Evolutionary conservation across 148 eudicot species (phyloP), one percentile per base, ranked within the genome.

Genomic region (Bassia scoparia): DNA sequence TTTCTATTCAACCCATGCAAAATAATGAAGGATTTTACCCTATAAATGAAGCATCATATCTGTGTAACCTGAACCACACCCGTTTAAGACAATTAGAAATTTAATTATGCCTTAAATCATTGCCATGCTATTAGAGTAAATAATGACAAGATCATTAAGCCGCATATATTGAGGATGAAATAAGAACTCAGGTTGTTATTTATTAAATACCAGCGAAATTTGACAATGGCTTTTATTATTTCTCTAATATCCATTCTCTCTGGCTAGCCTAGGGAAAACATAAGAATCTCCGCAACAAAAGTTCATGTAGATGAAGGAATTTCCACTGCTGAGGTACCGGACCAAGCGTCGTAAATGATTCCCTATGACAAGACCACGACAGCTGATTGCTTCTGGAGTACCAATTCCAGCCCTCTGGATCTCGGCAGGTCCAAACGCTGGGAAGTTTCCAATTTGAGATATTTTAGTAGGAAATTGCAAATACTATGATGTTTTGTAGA

Each of bases 391-490:
- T 77, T 95, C 99, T 13, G 97, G 96, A 21, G 99, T 95, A 38
- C 99, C 99, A 21, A 95, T 95, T 77, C 99, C 99, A 26, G 99
- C 99, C 99, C 99, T 81, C 96, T 87, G 99, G 99, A 81, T 95
- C 99, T 81, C 99, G 23, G 93, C 87, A 0, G 99, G 99, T 61
- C 99, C 99, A 82, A 95, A 95, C 99, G n/a, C 99, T 95, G 83
- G 14, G 23, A n/a, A 55, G 15, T 15, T 67, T 41, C 0, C 6
- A 43, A 27, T 11, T 35, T 26, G 5, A 65, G 20, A 35, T 3
- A 64, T 53, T 1, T 74, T 23, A 17, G 17, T 60, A 56, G 48
- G 46, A 0, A 61, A 30, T 34, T 12, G 14, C 24, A 62, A 69
- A 14, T 5, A 27, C 11, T 2, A 2, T 31, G 52, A 7, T 38